Conservation (phyloP, 2,329 filamentous ascomycete species). For the Moelleriella libera region DNA sequence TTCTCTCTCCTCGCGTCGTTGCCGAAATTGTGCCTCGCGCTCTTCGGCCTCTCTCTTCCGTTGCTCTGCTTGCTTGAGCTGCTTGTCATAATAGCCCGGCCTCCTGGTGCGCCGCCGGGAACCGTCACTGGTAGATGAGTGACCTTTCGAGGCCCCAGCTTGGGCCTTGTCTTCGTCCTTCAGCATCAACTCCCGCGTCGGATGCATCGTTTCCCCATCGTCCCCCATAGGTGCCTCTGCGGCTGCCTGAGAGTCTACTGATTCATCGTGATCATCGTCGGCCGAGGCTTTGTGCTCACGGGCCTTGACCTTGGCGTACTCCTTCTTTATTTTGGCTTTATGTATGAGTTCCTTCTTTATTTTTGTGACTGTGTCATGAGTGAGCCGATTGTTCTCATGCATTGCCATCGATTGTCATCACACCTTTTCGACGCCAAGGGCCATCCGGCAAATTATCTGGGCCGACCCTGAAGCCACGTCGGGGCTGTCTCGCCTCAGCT, state of each 20-base stretch:
- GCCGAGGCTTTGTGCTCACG: slow-evolving; percentile 15
- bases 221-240: slow-evolving; percentile 8
- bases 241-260: slow-evolving; percentile 4
- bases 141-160: slow-evolving; percentile 8
- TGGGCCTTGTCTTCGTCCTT: slow-evolving; percentile 23
- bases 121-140: slow-evolving; percentile 13
- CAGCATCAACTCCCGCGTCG: slow-evolving; percentile 24
- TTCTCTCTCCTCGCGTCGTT: slow-evolving; percentile 48
- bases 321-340: slow-evolving; percentile 86
- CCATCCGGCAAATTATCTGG: slow-evolving; percentile 87
- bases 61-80: slow-evolving; percentile 32
- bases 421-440: slow-evolving; percentile 66
- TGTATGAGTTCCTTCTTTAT: slow-evolving; percentile 83
- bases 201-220: slow-evolving; percentile 16
- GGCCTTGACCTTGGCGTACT: slow-evolving; percentile 75
- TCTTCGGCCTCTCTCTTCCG: slow-evolving; percentile 26
- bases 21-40: slow-evolving; percentile 25
- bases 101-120: slow-evolving; percentile 19
- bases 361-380: slow-evolving; percentile 49
- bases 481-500: slow-evolving; percentile 33
- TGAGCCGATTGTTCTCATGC: background rate
- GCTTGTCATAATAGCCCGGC: slow-evolving; percentile 53
- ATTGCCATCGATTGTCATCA: slow-evolving; percentile 1
- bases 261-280: slow-evolving; percentile 8
- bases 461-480: slow-evolving; percentile 71